Conservation (phyloP, 331 rosid genomes). For the Phaseolus coccineus region DNA sequence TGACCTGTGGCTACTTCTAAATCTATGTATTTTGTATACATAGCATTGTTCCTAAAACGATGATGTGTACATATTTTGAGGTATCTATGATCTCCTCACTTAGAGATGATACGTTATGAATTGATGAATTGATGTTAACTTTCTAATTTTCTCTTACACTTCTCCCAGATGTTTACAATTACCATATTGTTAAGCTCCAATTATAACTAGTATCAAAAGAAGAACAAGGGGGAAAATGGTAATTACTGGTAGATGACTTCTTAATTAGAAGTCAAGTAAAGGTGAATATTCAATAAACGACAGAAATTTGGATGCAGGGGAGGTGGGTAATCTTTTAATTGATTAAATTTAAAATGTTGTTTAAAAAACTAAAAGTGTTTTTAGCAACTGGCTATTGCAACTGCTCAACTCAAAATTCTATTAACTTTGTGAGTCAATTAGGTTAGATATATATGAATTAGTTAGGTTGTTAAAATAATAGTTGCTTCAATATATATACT, state of each 20-base stretch:
- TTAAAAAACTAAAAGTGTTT: too few relatives aligned
- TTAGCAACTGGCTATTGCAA: too few relatives aligned
- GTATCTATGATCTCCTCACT: not conserved
- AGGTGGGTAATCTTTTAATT: too few relatives aligned
- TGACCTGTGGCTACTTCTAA: conserved; percentile 29
- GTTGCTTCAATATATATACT: too few relatives aligned
- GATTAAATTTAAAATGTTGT: too few relatives aligned
- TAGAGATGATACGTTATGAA: not conserved
- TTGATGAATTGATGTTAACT: not conserved
- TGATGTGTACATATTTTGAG: conserved; percentile 11
- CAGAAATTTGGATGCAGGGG: too few relatives aligned
- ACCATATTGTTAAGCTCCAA: not conserved
- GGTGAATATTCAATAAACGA: too few relatives aligned
- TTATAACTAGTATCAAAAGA: not conserved
- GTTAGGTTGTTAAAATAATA: too few relatives aligned
- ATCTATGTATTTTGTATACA: conserved; percentile 16
- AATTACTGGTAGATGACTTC: not conserved
- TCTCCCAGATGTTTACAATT: not conserved
- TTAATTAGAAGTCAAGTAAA: too few relatives aligned
- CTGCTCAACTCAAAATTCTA: too few relatives aligned
- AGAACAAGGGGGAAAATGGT: not conserved
- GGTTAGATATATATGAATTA: too few relatives aligned
- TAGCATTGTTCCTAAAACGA: not conserved
- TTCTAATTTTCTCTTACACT: not conserved
- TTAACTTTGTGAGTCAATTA: too few relatives aligned